Evolutionary conservation across 164 flowering plant species (phyloP).

Genomic region (Echeveria elegans): DNA sequence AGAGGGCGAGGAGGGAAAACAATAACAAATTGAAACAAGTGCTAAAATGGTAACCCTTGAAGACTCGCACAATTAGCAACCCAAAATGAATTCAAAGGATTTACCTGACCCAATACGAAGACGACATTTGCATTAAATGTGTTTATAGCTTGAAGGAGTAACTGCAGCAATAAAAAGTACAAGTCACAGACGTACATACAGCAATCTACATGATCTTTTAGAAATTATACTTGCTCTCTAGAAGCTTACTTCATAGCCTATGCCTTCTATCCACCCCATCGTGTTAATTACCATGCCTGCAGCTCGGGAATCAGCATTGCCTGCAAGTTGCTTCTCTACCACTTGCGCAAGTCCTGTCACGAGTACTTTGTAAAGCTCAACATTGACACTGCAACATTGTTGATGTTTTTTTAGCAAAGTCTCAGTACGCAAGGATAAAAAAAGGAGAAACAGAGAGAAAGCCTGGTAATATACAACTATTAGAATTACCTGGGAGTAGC

Average conservation of each 20-base stretch:
- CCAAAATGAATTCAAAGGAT: neutral
- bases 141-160: constrained; percentile 83
- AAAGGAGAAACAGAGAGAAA: neutral
- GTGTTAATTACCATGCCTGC: constrained; percentile 98
- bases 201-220: neutral
- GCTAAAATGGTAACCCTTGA: neutral
- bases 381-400: constrained; percentile 49
- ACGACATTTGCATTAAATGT: constrained; percentile 72
- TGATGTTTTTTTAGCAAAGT: neutral
- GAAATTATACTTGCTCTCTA: neutral
- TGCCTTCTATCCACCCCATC: constrained; percentile 97
- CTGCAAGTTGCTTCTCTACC: constrained; percentile 72
- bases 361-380: constrained; percentile 70
- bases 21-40: neutral
- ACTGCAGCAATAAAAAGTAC: constrained; percentile 33
- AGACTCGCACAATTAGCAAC: neutral
- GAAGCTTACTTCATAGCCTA: constrained; percentile 73
- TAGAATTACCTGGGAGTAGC: constrained; percentile 62
- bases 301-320: constrained; percentile 80
- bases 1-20: neutral
- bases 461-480: neutral
- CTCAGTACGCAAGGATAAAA: neutral
- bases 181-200: neutral
- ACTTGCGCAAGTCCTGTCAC: constrained; percentile 82
- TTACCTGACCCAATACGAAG: constrained; percentile 89